Evolutionary conservation across 176 grass and related monocot genomes (phyloP), one percentile per base, ranked within the genome.

Genomic region (Saccharum spontaneum): DNA sequence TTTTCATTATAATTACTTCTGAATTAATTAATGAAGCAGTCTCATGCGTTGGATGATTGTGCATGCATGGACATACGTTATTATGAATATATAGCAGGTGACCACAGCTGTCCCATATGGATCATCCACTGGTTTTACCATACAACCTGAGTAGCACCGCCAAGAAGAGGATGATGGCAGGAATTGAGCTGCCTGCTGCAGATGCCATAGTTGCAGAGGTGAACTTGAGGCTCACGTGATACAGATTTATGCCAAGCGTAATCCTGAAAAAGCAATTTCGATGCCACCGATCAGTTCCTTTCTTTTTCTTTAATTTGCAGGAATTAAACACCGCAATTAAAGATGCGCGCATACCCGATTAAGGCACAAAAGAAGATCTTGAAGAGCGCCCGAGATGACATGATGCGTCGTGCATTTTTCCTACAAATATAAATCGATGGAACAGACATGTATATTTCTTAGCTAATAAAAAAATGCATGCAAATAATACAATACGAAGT

Each of bases 171-270:
- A 31, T 77, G 50, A 59, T 1, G 5, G 74, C 74, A 8, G 74
- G 50, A 5, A 77, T 7, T 15, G 74, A 59, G 50, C 74, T 60
- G 33, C 60, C 74, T 0, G 73, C 73, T 54, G 73, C 73, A 17
- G 73, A 34, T 36, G 73, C 73, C 46, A 75, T 46, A 1, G 50
- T 77, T 6, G 74, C 33, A 38, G 74, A 57, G 31, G 74, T 77
- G 74, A 38, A 77, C 74, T 22, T 59, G 50, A 77, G 74, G 74
- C 73, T 76, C 38, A 28, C 28, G 28, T 28, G 28, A 22, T 60
- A 60, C 8, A 60, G 22, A 23, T 60, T 60, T 10, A 60, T 22
- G 0, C 55, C 55, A 23, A 60, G 2, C 8, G 55, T 60, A 60
- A 60, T 60, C 55, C 55, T 60, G 55, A 60, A 60, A 60, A 23